Base-by-base conservation (phyloP, 2,329 filamentous ascomycete species). In the Kalaharituber pfeilii region DNA sequence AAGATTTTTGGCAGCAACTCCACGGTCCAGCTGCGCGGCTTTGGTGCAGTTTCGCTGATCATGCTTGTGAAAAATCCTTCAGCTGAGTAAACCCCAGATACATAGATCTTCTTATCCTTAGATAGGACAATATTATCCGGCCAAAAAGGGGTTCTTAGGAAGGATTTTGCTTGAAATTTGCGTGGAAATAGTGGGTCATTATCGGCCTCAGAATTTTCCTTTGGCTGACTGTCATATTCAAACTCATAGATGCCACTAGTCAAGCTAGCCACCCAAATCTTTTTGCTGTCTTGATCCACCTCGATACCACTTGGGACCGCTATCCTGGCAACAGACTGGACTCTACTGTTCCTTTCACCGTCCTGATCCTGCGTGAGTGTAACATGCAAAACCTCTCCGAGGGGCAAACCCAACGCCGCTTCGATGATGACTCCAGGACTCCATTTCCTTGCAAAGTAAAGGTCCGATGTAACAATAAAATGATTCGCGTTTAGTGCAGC, bases 381-480 rank as follows among this genome's bases (percentile, higher is more conserved):
- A 13, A 59, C 42, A 39, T 53, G 56, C n/a, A 59, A 18, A 18
- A 59, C 28, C 13, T 55, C 52, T 4, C 58, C 58, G 2, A 57
- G 55, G 1, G 57, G 58, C 1, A 56, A 29, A n/a, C 52, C 58
- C 6, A 58, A 26, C 27, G 59, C 9, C 2, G 47, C 50, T 30
- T 60, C 58, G 11, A 54, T 25, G 6, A 59, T 11, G 1, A 60
- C 15, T 1, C 36, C 57, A 5, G 55, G 50, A 5, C 45, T 47
- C 55, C 58, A 55, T 20, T 52, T 50, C 6, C 58, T 50, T 7
- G 58, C 45, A 51, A 59, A 57, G 39, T 53, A 52, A 8, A 55
- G 18, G 29, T 59, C 57, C n/a, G 59, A 57, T 22, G 49, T 57
- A 25, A 60, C 27, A 22, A 56, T 59, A 44, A 60, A 60, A n/a